Base-by-base conservation (phyloP, 805 yeast species). In the Kurtzmaniella fragi region DNA sequence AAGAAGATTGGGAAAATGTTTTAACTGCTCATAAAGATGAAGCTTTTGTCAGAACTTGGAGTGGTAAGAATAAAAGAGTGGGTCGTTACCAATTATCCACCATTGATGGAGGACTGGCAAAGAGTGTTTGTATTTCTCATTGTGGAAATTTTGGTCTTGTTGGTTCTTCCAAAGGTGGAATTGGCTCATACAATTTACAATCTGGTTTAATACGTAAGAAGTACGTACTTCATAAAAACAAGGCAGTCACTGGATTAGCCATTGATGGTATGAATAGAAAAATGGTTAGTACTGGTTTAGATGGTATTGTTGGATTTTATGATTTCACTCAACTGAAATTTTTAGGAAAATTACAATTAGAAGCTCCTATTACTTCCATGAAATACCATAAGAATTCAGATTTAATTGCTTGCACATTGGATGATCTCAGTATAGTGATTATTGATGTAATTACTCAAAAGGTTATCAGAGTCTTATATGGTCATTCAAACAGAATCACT, bases 71-170 rank as follows among this genome's bases (percentile, higher is more conserved):
- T 43, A 90, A 85, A 46, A 80, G 89, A 53, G 78, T 89, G 3
- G 97, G 97, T 16, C 75, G 82, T 42, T 77, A 82, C 70, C 69
- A 68, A 28, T 66, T 95, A 28, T 58, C 67, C 3, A 85, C 96
- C 1, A 75, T 77, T n/a, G 98, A 93, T 61, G 80, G 74, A 4
- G 88, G 91, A 1, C 53, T 75, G 8, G 95, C 80, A 7, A 85
- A 82, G 54, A 60, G 84, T 25, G 91, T 88, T 7, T 74, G 84
- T 14, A 77, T 91, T 16, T 85, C 97, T 0, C 84, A 80, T 41
- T 93, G 99, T 72, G 99, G 99, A 29, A 95, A 95, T 59, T 93
- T 95, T 61, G 96, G 85, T 1, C 64, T 91, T 30, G 83, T 95
- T 15, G 99, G 98, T 10, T 88, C 97, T 2, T 74, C 90, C 2